Evolutionary conservation across 2,329 filamentous ascomycete genomes (phyloP).

Genomic region (Bimuria novae-zelandiae): DNA sequence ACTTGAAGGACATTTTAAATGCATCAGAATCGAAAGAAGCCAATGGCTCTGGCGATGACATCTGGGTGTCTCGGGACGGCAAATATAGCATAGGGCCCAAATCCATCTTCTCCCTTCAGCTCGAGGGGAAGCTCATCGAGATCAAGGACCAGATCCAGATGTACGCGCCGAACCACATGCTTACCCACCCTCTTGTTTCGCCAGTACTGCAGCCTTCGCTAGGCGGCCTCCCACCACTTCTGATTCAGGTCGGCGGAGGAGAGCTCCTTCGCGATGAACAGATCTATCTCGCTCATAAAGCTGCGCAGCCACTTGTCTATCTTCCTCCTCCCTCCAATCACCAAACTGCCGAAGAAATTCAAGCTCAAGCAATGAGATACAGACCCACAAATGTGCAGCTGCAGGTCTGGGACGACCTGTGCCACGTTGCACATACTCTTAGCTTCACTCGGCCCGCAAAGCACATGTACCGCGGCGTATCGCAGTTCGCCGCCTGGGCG

Average conservation of each 20-base stretch:
- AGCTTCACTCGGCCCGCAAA: slow-evolving; percentile 96
- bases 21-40: slow-evolving; percentile 3
- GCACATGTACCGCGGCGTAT: slow-evolving; percentile 89
- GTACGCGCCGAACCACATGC: slow-evolving; percentile 79
- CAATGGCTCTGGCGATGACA: slow-evolving; percentile 12
- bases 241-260: slow-evolving; percentile 85
- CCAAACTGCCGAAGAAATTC: slow-evolving; percentile 58
- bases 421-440: slow-evolving; percentile 89
- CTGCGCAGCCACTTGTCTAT: slow-evolving; percentile 79
- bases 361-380: slow-evolving; percentile 71
- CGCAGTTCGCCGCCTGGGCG: slow-evolving; percentile 93
- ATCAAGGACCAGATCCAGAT: slow-evolving; percentile 94
- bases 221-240: slow-evolving; percentile 83
- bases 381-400: slow-evolving; percentile 88
- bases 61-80: slow-evolving; percentile 36
- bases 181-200: slow-evolving; percentile 87
- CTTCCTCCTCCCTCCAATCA: slow-evolving; percentile 57
- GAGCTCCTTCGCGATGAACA: slow-evolving; percentile 93
- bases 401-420: slow-evolving; percentile 94
- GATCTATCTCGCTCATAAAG: slow-evolving; percentile 93
- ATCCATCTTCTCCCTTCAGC: slow-evolving; percentile 62
- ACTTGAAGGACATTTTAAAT: slow-evolving; percentile 13
- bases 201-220: slow-evolving; percentile 85
- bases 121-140: slow-evolving; percentile 68
- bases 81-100: slow-evolving; percentile 45